A percentile compares a stretch with the other conserved stretches of the same genome.
Conservation (phyloP, 768 basidiomycete genomes). For the Russula dissimulans region DNA sequence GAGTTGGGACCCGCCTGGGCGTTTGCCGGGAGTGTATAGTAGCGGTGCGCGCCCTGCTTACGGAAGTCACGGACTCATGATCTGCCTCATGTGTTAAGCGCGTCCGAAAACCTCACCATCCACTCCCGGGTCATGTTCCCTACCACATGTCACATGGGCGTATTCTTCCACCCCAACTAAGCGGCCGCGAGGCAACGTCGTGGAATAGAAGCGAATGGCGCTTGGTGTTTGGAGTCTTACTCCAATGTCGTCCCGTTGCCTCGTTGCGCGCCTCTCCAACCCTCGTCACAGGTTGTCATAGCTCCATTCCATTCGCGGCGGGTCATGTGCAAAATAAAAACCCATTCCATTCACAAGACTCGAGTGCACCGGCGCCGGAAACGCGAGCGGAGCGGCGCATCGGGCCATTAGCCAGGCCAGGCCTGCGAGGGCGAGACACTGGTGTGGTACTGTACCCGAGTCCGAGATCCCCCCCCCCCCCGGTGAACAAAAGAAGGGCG, state of each 20-base stretch:
- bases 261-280: neutral
- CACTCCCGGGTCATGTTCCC: neutral
- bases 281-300: neutral
- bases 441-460: no score
- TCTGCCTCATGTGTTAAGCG: neutral
- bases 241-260: neutral
- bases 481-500: no score
- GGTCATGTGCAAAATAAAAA: no score
- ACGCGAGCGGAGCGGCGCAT: no score
- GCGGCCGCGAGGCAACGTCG: conserved; percentile 12
- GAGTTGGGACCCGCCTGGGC: neutral
- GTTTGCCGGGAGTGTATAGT: conserved; percentile 1
- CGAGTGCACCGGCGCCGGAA: no score
- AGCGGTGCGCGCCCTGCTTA: neutral
- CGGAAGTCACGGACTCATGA: neutral
- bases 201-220: conserved; percentile 6
- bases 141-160: conserved; percentile 4
- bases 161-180: neutral
- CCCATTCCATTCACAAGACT: no score
- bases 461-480: neutral
- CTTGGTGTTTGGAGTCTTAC: neutral
- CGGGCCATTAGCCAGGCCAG: no score
- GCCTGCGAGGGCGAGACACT: no score
- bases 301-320: no score
- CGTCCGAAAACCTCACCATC: neutral